phyloP scores from a whole-genome alignment of 352 stramenopile genomes.

The Phytophthora constricta region DNA sequence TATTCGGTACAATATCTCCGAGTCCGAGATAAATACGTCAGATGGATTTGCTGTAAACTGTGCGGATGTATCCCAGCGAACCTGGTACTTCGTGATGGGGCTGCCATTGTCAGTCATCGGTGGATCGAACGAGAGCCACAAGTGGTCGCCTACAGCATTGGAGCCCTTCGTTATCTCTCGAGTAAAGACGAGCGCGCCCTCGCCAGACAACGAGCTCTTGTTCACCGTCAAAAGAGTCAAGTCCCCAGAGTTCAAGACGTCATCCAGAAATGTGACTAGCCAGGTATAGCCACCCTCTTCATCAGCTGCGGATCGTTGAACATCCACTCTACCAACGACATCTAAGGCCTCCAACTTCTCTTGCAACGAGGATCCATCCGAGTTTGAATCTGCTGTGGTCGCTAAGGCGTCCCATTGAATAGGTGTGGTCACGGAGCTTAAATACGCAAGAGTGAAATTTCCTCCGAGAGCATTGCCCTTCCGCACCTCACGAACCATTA shows the following conservation, averaged over 20 bases:
- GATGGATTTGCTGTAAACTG: slow-evolving; percentile 57
- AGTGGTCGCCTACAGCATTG: slow-evolving; percentile 69
- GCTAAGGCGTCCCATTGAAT: slow-evolving; percentile 42
- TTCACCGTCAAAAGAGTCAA: slow-evolving; percentile 56
- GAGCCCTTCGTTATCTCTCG: slow-evolving; percentile 70
- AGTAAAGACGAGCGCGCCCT: slow-evolving; percentile 50
- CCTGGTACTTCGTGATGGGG: slow-evolving; percentile 69
- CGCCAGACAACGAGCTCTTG: slow-evolving; percentile 38
- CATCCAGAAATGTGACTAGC: slow-evolving; percentile 82
- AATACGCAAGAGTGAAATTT: slow-evolving; percentile 66
- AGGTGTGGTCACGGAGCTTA: slow-evolving; percentile 36
- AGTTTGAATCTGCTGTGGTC: slow-evolving; percentile 36
- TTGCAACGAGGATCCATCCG: slow-evolving; percentile 70
- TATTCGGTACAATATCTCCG: slow-evolving; percentile 54
- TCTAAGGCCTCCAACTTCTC: slow-evolving; percentile 75
- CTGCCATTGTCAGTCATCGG: slow-evolving; percentile 67
- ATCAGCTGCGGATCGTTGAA: slow-evolving; percentile 53
- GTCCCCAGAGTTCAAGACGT: slow-evolving; percentile 66
- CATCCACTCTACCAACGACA: slow-evolving; percentile 51
- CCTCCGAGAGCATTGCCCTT: slow-evolving; percentile 76
- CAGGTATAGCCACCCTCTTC: slow-evolving; percentile 74
- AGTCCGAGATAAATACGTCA: slow-evolving; percentile 58
- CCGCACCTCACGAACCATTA: slow-evolving; percentile 67
- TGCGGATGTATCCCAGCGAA: slow-evolving; percentile 70
- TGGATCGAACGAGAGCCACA: slow-evolving; percentile 82